Percentiles rank a stretch among this genome's conserved stretches.
Conservation (phyloP, 306 rosid species). For the Cucumis sativus region Cucumber_9930_V3 NC_026657.2:10114501-10115000, state of each 20-base stretch:
- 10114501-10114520: conserved; percentile 47
- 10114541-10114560: conserved; percentile 65
- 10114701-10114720: neutral
- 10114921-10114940: neutral
- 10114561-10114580: conserved; percentile 83
- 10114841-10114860: conserved; percentile 28
- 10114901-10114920: conserved; percentile 14
- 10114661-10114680: conserved; percentile 78
- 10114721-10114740: neutral
- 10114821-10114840: neutral
- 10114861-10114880: neutral
- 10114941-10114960: neutral
- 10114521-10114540: conserved; percentile 50
- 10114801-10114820: neutral
- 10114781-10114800: neutral
- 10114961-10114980: neutral
- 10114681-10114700: too few species aligned
- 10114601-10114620: conserved; percentile 95
- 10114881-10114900: neutral
- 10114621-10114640: conserved; percentile 76
- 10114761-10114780: too few species aligned
- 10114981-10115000: conserved; percentile 36
- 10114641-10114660: conserved; percentile 77
- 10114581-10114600: conserved; percentile 89
- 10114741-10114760: neutral